These are phyloP conservation scores for Isabelozyma heimii DNA, from an alignment of 805 yeast species.

Conservation along the genomic window DNA sequence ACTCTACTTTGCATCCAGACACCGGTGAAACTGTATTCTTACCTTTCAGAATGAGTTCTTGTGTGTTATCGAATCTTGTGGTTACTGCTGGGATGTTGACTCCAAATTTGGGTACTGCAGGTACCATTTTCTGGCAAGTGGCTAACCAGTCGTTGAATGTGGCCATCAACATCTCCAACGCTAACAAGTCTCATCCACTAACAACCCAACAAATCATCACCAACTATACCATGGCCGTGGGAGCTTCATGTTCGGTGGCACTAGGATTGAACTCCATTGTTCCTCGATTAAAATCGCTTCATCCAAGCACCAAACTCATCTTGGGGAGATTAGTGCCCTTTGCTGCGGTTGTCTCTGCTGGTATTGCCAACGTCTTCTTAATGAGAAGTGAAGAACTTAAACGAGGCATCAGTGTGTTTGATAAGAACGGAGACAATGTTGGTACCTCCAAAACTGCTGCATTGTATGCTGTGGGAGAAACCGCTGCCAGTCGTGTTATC, in stretches of 20 bases:
- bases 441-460: constrained; percentile 85
- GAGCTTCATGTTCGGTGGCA: constrained; percentile 95
- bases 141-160: constrained; percentile 96
- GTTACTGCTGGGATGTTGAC: constrained; percentile 98
- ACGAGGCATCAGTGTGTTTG: constrained; percentile 75
- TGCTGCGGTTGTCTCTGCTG: constrained; percentile 98
- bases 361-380: constrained; percentile 90
- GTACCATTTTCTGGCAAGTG: constrained; percentile 96
- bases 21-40: constrained; percentile 89
- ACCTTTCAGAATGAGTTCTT: constrained; percentile 96
- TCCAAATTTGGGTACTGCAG: constrained; percentile 84
- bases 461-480: constrained; percentile 89
- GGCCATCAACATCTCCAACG: constrained; percentile 94
- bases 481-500: constrained; percentile 91
- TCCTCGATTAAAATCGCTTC: constrained; percentile 73
- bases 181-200: constrained; percentile 92
- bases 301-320: constrained; percentile 67
- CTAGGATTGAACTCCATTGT: constrained; percentile 87
- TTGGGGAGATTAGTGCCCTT: constrained; percentile 91
- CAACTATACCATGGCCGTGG: constrained; percentile 84
- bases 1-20: constrained; percentile 94
- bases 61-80: constrained; percentile 88
- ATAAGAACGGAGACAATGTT: constrained; percentile 55
- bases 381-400: constrained; percentile 95
- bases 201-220: constrained; percentile 72